Evolutionary conservation across 2,329 filamentous ascomycete species (phyloP).

Genomic region (Ilyonectria robusta): DNA sequence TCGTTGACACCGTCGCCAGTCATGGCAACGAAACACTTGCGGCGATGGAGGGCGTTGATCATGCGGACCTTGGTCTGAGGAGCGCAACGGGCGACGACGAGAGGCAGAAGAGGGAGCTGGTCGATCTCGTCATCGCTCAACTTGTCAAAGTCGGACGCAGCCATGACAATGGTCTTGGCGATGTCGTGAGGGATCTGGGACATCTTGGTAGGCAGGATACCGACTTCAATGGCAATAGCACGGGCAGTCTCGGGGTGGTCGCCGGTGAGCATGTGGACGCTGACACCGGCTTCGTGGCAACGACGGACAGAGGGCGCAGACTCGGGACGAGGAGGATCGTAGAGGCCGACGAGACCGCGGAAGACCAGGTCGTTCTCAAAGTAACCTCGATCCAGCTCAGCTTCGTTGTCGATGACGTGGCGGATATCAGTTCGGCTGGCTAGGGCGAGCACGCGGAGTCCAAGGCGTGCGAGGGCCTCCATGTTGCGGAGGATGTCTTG

Average conservation of each 20-base stretch:
- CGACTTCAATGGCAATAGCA: slow-evolving; percentile 75
- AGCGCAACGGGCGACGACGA: slow-evolving; percentile 79
- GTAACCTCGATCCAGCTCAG: slow-evolving; percentile 64
- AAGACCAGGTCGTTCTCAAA: slow-evolving; percentile 76
- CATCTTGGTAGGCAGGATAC: slow-evolving; percentile 70
- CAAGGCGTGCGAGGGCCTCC: slow-evolving; percentile 76
- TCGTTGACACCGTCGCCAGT: slow-evolving; percentile 82
- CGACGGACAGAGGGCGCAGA: slow-evolving; percentile 70
- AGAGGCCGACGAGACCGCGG: slow-evolving; percentile 79
- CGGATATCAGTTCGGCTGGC: slow-evolving; percentile 66
- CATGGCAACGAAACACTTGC: slow-evolving; percentile 77
- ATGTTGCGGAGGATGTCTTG: slow-evolving; percentile 75
- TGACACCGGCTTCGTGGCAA: slow-evolving; percentile 74
- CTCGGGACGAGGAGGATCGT: slow-evolving; percentile 79
- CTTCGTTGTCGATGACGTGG: slow-evolving; percentile 53
- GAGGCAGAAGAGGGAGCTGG: slow-evolving; percentile 71
- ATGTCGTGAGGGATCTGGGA: slow-evolving; percentile 67
- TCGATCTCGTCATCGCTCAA: slow-evolving; percentile 76
- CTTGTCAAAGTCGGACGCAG: slow-evolving; percentile 77
- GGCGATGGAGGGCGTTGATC: slow-evolving; percentile 80
- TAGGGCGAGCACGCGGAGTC: slow-evolving; percentile 78
- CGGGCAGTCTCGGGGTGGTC: slow-evolving; percentile 76
- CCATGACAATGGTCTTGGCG: slow-evolving; percentile 74
- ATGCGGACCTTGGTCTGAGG: slow-evolving; percentile 82
- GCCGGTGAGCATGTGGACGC: slow-evolving; percentile 79